Evolutionary conservation across 805 yeast species (phyloP), one percentile per base, ranked within the genome.

Genomic region (Candida awuae): DNA sequence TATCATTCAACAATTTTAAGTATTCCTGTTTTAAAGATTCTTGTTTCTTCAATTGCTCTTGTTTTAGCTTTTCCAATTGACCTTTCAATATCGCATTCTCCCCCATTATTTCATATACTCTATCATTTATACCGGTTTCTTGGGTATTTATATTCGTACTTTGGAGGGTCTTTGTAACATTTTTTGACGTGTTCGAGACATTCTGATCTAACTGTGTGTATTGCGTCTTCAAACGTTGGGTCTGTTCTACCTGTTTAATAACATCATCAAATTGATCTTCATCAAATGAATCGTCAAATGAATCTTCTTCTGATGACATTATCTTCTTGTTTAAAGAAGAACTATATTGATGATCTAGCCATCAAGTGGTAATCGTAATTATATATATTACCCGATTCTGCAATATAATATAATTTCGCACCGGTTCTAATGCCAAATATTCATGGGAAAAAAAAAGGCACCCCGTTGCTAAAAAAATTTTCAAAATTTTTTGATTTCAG

Each of bases 31-130:
- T 66, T 37, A 75, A 42, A 12, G 62, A 58, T 13, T 56, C 61
- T 21, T 69, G 50, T 41, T 70, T 71, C 1, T 58, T 49, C 5
- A 53, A 54, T 16, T 58, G 56, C 6, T 56, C 58, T 19, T 52
- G 53, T 36, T 70, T 72, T 3, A 73, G 44, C 30, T 70, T 68
- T 16, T 68, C 61, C 16, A 83, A 60, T 49, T 78, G 84, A 8
- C 80, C 75, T 39, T 94, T 65, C 14, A 88, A 64, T 26, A 87
- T 78, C 12, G 92, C 78, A 27, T 84, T 77, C 52, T 88, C 95
- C 3, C 97, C 97, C 39, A 73, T 69, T 10, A 80, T 57, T n/a
- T 71, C 73, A 32, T 73, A 54, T 21, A 78, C 53, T 29, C 65
- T 40, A 6, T 32, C 34, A 16, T 2, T 19, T 2, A 12, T 6